A percentile compares a stretch with the other conserved stretches of the same genome.
These are phyloP conservation scores for Melaleuca quinquenervia DNA, from an alignment of 345 rosid species.

Conservation along the genomic window DNA sequence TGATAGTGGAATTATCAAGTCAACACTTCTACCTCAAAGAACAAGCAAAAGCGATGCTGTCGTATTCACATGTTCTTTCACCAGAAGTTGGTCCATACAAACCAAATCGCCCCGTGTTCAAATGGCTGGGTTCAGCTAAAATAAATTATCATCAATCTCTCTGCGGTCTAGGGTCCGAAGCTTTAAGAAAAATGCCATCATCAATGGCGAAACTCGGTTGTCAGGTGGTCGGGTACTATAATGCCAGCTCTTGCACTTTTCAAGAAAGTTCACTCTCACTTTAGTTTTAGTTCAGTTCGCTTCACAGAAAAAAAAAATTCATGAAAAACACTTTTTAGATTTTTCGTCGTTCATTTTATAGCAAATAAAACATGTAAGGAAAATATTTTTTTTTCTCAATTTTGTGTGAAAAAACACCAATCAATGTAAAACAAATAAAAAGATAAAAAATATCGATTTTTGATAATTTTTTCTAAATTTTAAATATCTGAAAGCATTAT, in stretches of 20 bases:
- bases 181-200: background rate
- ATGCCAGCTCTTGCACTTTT: background rate
- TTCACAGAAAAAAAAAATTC: no score
- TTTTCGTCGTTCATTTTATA: no score
- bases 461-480: no score
- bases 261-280: background rate
- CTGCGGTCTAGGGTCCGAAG: background rate
- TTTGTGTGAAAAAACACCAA: no score
- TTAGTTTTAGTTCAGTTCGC: no score
- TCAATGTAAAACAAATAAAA: no score
- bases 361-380: no score
- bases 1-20: background rate
- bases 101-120: accelerated
- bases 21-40: background rate
- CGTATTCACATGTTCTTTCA: background rate
- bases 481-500: no score
- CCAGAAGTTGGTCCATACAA: background rate
- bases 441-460: no score
- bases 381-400: no score
- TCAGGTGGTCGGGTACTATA: background rate
- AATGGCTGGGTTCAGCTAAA: background rate
- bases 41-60: background rate
- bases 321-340: no score
- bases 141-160: background rate
- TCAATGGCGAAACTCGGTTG: background rate